Base-by-base conservation (phyloP, 768 basidiomycete species). In the Boletus huronensis region DNA sequence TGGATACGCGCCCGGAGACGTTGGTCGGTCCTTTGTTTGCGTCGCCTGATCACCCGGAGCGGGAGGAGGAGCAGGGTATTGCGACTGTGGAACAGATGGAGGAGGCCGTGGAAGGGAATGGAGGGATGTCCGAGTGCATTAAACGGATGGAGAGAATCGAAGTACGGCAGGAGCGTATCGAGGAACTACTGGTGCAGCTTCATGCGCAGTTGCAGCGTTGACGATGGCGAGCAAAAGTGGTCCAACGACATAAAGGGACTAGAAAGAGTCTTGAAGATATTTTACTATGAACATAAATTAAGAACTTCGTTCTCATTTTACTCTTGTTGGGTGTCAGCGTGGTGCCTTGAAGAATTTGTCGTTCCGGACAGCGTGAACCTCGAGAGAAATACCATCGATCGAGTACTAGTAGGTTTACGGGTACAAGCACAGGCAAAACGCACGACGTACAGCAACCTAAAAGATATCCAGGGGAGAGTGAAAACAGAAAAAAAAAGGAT, bases 111-210 rank as follows among this genome's bases (percentile, higher is more conserved):
- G 67, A 65, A 21, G 64, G 63, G 29, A 68, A 61, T 21, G 68
- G 57, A 31, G 63, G 71, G 21, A 59, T 62, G 58, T 5, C 59
- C 5, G 66, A 60, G 32, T 67, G 72, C 64, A 64, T 65, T 47
- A 67, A 65, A 54, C 66, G 75, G 46, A 61, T 82, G 52, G 70
- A 71, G 11, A 52, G 58, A 31, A 74, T 82, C 26, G 80, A 82
- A 54, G 66, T 66, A 54, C 61, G 70, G 48, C 81, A 82, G 63
- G 63, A 73, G 55, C 70, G 80, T 50, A 81, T 82, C 35, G 80
- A 82, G 61, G 72, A 74, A 1, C 50, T 82, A 48, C 70, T 82
- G 39, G 43, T 73, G 23, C 68, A 72, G 43, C 62, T 77, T 40
- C 58, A 59, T 13, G 55, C 55, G 1, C 58, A 32, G 28, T 21